Evolutionary conservation across 768 basidiomycete species (phyloP), one percentile per base, ranked within the genome.

Genomic region (Boletus rex-veris): DNA sequence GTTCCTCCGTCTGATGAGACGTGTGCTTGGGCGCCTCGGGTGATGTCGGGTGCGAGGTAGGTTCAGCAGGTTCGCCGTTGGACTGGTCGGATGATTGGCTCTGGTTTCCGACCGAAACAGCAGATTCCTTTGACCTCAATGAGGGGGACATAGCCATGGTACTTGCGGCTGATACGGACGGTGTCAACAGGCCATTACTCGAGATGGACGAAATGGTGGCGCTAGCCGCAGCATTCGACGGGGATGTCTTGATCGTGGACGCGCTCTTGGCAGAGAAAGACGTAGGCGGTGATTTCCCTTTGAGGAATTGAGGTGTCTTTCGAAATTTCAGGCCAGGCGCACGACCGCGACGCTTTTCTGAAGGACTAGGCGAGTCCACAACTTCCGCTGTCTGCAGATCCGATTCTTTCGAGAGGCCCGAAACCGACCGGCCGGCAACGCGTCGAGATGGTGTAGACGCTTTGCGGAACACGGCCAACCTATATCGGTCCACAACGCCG

Each of bases 401-500:
- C 9, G 82, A 82, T 18, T 76, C 76, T 28, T 77, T 77, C 35
- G 85, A 88, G 58, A 80, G 68, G 24, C 80, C 83, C 18, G 88
- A 86, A 55, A 78, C 73, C 7, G 80, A 77, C 21, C 82, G 76
- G 7, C 75, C 73, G 3, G 63, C 67, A 15, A 73, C 61, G 12
- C 79, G 75, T 45, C 78, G 75, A 40, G 75, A 74, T 5, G 87
- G 83, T 11, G 85, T 87, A 14, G 86, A 84, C n/a, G 80, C 78
- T 67, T 92, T 92, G 50, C 90, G 80, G 80, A 92, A 92, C 19
- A 92, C 90, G 15, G 88, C 84, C 50, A 96, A 75, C 53, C 83
- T 79, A 67, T 95, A 96, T 50, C 88, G 80, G 67, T 96, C 92
- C 48, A 93, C 90, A 45, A 94, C 89, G 6, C 92, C 92, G n/a